These are phyloP conservation scores for Candida anglica DNA, from an alignment of 805 yeast genomes.

Conservation along the genomic window DNA sequence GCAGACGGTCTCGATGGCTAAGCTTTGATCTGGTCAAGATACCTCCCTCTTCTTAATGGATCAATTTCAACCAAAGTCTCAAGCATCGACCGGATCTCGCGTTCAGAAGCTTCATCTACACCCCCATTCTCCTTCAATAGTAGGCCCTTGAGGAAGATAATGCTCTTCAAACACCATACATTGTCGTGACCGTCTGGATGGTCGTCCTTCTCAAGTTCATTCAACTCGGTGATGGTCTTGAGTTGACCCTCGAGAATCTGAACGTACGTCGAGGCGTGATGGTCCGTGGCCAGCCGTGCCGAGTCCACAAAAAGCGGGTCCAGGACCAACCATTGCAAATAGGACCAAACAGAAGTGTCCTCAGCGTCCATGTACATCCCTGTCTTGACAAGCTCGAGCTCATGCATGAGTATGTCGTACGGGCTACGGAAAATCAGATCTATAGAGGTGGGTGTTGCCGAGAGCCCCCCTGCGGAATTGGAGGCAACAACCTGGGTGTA, in stretches of 20 bases:
- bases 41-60: conserved; percentile 62
- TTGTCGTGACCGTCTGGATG: conserved; percentile 47
- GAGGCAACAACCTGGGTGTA: conserved; percentile 3
- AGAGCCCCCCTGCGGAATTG: background rate
- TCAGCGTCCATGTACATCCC: conserved; percentile 93
- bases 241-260: conserved; percentile 44
- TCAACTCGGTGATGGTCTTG: conserved; percentile 53
- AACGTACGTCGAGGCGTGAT: conserved; percentile 16
- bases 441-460: background rate
- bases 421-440: conserved; percentile 22
- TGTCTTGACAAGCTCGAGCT: conserved; percentile 65
- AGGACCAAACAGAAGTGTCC: conserved; percentile 92
- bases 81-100: conserved; percentile 36
- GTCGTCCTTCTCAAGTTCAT: conserved; percentile 70
- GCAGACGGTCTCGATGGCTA: no score
- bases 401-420: conserved; percentile 43
- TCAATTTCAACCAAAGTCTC: conserved; percentile 49
- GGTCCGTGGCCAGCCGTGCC: conserved; percentile 6
- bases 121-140: conserved; percentile 8
- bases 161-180: conserved; percentile 71
- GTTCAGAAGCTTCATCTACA: conserved; percentile 17
- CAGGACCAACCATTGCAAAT: conserved; percentile 72
- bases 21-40: conserved; percentile 38
- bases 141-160: conserved; percentile 42
- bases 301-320: conserved; percentile 33